Evolutionary conservation across 768 basidiomycete genomes (phyloP), one percentile per base, ranked within the genome.

Genomic region (Trametes elegans): DNA sequence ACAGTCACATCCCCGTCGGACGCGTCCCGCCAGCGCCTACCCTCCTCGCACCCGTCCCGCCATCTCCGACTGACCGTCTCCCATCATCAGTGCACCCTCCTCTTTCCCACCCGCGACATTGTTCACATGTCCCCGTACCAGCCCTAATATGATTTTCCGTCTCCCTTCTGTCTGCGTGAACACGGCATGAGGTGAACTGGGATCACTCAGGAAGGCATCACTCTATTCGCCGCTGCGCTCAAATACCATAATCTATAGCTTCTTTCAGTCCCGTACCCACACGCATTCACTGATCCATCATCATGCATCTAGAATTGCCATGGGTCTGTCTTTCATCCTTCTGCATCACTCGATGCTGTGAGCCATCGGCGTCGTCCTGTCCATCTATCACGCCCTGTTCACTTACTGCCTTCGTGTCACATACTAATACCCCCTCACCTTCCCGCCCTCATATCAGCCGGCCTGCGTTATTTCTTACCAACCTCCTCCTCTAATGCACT

Each of bases 391-490:
- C 31, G 11, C 23, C 34, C 55, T 53, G 49, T 34, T 14, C 13
- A 7, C 35, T 47, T 50, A 36, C 56, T 35, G 43, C 49, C 35
- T 44, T 49, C 49, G 21, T 26, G 21, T 8, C 24, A 11, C 32
- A 32, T 51, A 49, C 49, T 44, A 50, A 45, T 45, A 46, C 32
- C 29, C n/a, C 29, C 19, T 39, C 45, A 41, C 34, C 47, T 53
- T 54, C 52, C 48, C 47, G 52, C 52, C 32, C 38, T 54, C 57
- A 58, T 49, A 49, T 58, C 57, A 49, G 38, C 52, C 19, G 42
- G 51, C 41, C 48, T 35, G 44, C 46, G 27, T 18, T 45, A 19
- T 24, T 38, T 38, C n/a, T 34, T 38, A n/a, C 23, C 26, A 27
- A 18, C 19, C 42, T 47, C 24, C 21, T 39, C 36, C 45, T 23